Base-by-base conservation (phyloP, 257 asterid species). In the Petunia secreta region DNA sequence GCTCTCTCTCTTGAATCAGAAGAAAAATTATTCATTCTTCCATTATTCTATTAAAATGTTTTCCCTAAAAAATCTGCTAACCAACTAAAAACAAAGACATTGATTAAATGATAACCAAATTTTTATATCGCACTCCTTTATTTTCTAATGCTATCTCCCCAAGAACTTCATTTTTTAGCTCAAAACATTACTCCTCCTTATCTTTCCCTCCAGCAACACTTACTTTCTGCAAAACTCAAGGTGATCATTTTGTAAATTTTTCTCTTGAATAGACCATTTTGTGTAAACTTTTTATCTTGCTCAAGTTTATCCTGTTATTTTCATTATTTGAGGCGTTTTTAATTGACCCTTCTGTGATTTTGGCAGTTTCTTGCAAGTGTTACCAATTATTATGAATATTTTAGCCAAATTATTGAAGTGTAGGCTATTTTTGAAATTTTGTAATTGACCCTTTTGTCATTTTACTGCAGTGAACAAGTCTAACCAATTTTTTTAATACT, bases 401-500 rank as follows among this genome's bases (percentile, higher is more conserved):
- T 71, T 71, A 34, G 43, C 60, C 6, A 34, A 48, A 48, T 71
- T 71, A 13, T 25, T 43, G 14, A 34, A 71, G 41, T 9, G 2
- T 71, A 48, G 13, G 6, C 59, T 48, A 6, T 71, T 25, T 71
- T 71, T 71, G 25, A 10, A 57, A 46, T 71, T 71, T 44, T 71
- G 46, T 44, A 2, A 25, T 34, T 34, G 60, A 48, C 44, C 77
- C 44, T 48, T 71, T 34, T 2, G 60, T 48, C 5, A 48, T 71
- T 48, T 48, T 10, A 16, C 1, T 5, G 39, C 1, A 44, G 11
- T 69, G 76, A 46, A 69, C 58, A 46, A 46, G 76, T 25, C 58
- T 46, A 69, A 69, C 41, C 58, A 46, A 25, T 4, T 55, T 55
- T 15, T 15, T 39, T 75, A 34, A 75, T 39, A 9, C 80, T 86